A percentile compares a stretch with the other conserved stretches of the same genome.
phyloP scores from a whole-genome alignment of 768 basidiomycete species.

The Heimioporus sp. region DNA sequence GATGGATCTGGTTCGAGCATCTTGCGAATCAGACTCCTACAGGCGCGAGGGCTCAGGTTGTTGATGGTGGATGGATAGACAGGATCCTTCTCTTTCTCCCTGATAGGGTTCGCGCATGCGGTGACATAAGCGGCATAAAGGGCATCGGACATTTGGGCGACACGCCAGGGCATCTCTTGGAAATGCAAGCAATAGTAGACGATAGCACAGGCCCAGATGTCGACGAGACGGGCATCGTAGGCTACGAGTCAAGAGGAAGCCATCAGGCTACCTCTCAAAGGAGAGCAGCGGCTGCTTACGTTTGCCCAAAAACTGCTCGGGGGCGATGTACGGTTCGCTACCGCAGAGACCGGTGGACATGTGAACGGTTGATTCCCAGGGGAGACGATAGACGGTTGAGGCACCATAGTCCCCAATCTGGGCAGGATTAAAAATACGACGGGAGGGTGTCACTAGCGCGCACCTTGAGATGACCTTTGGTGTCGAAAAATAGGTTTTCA shows the following conservation, averaged over 20 bases:
- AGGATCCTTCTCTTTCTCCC: conserved; percentile 30
- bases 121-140: conserved; percentile 76
- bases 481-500: conserved; percentile 95
- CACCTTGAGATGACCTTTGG: conserved; percentile 90
- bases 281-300: conserved; percentile 61
- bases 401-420: conserved; percentile 99
- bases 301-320: conserved; percentile 95
- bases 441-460: conserved; percentile 12
- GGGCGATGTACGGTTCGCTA: conserved; percentile 98
- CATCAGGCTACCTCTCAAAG: conserved; percentile 39
- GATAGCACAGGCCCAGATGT: conserved; percentile 96
- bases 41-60: conserved; percentile 84
- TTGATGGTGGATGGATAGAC: conserved; percentile 69
- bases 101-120: conserved; percentile 34
- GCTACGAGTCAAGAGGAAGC: conserved; percentile 46
- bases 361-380: conserved; percentile 97
- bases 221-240: conserved; percentile 95
- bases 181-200: conserved; percentile 99
- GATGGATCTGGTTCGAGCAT: conserved; percentile 97
- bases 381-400: conserved; percentile 97
- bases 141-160: conserved; percentile 78
- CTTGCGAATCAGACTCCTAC: conserved; percentile 77
- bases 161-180: conserved; percentile 97
- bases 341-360: conserved; percentile 97
- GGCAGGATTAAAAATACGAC: conserved; percentile 9